phyloP scores from a whole-genome alignment of 83 land plant genomes.

The Diphasiastrum complanatum region DNA sequence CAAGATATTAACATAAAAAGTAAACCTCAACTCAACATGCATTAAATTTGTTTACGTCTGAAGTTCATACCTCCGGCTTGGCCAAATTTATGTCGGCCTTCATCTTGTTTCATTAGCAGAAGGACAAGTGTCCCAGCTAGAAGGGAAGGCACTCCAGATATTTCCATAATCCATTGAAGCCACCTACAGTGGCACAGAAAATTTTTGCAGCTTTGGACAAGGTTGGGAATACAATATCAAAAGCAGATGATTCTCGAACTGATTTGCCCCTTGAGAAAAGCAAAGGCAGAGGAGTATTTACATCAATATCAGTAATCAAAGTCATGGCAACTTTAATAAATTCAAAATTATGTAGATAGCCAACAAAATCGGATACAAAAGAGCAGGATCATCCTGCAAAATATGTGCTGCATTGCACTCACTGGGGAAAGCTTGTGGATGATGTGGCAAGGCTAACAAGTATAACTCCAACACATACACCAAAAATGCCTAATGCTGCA shows the following conservation, averaged over 20 bases:
- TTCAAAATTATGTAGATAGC: too few relatives aligned
- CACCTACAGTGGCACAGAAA: not conserved
- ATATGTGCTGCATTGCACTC: too few relatives aligned
- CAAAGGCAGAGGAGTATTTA: too few relatives aligned
- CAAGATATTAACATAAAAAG: too few relatives aligned
- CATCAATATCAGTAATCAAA: too few relatives aligned
- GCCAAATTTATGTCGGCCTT: constrained; percentile 15
- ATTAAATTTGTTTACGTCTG: not conserved
- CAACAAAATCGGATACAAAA: too few relatives aligned
- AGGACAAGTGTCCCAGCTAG: constrained; percentile 1
- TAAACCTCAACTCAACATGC: not conserved
- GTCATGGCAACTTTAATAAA: too few relatives aligned
- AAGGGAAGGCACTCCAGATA: not conserved
- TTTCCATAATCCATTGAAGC: not conserved
- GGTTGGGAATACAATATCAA: not conserved
- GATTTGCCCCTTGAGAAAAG: not conserved
- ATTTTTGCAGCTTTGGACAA: too few relatives aligned
- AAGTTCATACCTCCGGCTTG: constrained; percentile 7
- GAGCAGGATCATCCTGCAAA: too few relatives aligned
- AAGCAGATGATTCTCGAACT: not conserved
- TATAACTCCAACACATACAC: not conserved
- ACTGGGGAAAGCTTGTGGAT: too few relatives aligned
- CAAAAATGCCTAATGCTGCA: not conserved
- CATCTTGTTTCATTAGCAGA: constrained; percentile 2
- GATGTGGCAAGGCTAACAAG: not conserved